These are phyloP conservation scores for Meredithiella fracta DNA, from an alignment of 2,329 filamentous ascomycete genomes.

Conservation along the genomic window DNA sequence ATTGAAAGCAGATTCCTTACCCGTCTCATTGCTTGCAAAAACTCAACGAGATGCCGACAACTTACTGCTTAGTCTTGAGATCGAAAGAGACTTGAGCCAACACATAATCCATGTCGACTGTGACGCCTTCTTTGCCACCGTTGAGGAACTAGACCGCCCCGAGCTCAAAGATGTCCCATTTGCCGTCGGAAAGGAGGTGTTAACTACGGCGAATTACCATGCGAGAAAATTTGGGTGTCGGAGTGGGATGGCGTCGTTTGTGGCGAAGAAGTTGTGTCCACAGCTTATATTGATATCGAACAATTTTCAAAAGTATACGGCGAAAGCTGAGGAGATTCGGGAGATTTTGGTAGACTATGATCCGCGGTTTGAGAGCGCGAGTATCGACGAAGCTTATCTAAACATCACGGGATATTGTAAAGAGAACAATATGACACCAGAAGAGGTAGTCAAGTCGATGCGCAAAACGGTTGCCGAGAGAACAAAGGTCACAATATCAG, in stretches of 20 bases:
- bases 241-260: conserved; percentile 90
- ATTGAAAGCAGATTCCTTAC: conserved; percentile 55
- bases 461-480: conserved; percentile 58
- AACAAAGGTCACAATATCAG: conserved; percentile 76
- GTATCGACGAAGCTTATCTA: conserved; percentile 90
- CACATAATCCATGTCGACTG: conserved; percentile 85
- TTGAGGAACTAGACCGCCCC: conserved; percentile 70
- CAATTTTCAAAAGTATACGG: conserved; percentile 79
- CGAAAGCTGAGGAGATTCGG: conserved; percentile 78
- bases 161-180: conserved; percentile 79
- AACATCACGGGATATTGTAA: conserved; percentile 81
- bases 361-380: conserved; percentile 76
- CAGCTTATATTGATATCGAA: conserved; percentile 64
- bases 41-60: conserved; percentile 67
- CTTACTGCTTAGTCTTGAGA: conserved; percentile 63
- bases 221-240: conserved; percentile 81
- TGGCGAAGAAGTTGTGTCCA: conserved; percentile 86
- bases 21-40: conserved; percentile 55
- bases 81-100: conserved; percentile 65
- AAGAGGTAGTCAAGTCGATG: conserved; percentile 61
- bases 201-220: conserved; percentile 66
- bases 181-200: conserved; percentile 59
- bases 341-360: conserved; percentile 77
- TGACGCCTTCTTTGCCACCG: conserved; percentile 93
- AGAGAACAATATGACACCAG: conserved; percentile 49